Evolutionary conservation across 2,329 filamentous ascomycete genomes (phyloP).

Genomic region (Scorias spongiosa): DNA sequence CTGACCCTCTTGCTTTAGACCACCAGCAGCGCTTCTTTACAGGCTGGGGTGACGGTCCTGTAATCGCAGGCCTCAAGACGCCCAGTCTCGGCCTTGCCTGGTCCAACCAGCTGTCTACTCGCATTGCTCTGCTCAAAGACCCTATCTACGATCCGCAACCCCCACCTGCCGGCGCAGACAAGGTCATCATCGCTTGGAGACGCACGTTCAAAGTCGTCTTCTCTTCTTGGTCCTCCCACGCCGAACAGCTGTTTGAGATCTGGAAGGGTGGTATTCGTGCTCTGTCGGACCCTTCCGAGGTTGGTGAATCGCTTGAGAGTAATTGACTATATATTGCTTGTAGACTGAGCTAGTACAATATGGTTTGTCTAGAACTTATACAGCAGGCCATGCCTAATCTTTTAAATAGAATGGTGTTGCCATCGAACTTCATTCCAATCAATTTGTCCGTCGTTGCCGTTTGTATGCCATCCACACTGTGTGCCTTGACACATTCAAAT

Average conservation of each 20-base stretch:
- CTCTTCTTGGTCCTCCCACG: conserved; percentile 54
- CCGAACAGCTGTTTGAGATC: conserved; percentile 59
- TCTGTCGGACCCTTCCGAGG: not conserved
- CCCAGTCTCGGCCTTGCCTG: conserved; percentile 79
- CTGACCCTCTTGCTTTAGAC: conserved; percentile 54
- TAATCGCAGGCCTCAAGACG: conserved; percentile 48
- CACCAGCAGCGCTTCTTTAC: conserved; percentile 93
- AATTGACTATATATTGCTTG: no score
- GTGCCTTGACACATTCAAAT: not conserved
- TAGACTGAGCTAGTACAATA: no score
- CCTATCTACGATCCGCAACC: conserved; percentile 32
- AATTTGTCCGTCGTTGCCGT: conserved; percentile 81
- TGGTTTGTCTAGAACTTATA: no score
- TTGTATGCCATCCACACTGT: conserved; percentile 45
- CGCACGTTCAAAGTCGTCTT: conserved; percentile 84
- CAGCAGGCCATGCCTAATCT: no score
- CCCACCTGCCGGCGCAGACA: conserved; percentile 26
- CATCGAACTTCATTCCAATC: no score
- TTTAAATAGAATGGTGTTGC: no score
- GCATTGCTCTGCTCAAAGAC: conserved; percentile 65
- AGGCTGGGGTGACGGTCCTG: conserved; percentile 63
- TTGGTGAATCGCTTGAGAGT: no score
- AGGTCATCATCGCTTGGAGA: conserved; percentile 44
- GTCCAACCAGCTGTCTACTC: conserved; percentile 74
- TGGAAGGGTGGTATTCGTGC: conserved; percentile 42